Evolutionary conservation across 176 grass and related monocot genomes (phyloP), one percentile per base, ranked within the genome.

Genomic region (Poa pratensis): DNA sequence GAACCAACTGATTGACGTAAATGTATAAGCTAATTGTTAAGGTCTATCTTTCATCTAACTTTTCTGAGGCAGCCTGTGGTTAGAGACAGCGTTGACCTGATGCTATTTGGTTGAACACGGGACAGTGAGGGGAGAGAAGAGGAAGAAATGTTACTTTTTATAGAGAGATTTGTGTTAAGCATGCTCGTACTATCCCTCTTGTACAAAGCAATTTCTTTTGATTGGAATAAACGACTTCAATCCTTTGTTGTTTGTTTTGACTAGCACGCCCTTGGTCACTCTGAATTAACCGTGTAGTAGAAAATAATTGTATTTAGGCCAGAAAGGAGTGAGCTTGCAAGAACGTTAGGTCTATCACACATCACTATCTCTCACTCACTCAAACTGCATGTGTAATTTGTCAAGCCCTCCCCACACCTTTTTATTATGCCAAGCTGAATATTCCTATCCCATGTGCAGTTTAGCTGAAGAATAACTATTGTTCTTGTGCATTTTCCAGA

Each of bases 401-500:
- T 24, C 57, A 63, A 14, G 4, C 40, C 12, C 69, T 73, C n/a
- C 22, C 20, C 19, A 45, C 20, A 45, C 20, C 19, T 24, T 5
- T 52, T 77, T 5, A 16, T 77, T 39, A 26, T 65, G 22, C 20
- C 20, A 53, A 79, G 54, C 20, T 54, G 43, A 63, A 79, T 45
- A 73, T 73, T 75, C 49, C 30, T 46, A 53, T 10, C 12, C 14
- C 42, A 43, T 46, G 46, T 67, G 19, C 13, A 45, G 15, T 80
- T 16, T 55, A 86, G 49, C 62, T 88, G 18, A 80, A 65, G 70
- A 49, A 27, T 48, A 27, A 62, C 18, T 23, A 45, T 82, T 62
- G 51, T 51, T 6, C 51, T 28, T 14, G 43, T 87, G 24, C 9
- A 61, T 90, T 90, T 42, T 17, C 9, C 88, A 99, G 97, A 99